Evolutionary conservation across 2,329 filamentous ascomycete species (phyloP).

Genomic region (Trichoderma endophyticum): DNA sequence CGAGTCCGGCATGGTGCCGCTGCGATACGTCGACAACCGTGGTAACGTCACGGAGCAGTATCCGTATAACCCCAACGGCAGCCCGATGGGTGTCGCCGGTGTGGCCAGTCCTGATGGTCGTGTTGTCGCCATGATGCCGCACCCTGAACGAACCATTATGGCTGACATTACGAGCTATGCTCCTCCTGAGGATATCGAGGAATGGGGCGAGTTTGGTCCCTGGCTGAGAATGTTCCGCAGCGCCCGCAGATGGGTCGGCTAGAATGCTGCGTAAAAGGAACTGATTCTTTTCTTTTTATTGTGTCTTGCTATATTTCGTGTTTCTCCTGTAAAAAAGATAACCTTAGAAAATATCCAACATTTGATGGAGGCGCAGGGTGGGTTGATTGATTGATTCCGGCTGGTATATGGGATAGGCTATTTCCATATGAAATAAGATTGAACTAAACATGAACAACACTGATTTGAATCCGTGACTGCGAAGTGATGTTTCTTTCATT

Average conservation of each 20-base stretch:
- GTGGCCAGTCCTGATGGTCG: slow-evolving; percentile 74
- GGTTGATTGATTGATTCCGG: background rate
- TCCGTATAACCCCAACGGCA: slow-evolving; percentile 84
- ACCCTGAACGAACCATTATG: slow-evolving; percentile 86
- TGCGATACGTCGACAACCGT: slow-evolving; percentile 83
- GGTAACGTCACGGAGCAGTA: slow-evolving; percentile 74
- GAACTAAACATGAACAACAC: background rate
- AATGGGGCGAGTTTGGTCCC: slow-evolving; percentile 79
- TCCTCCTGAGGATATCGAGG: slow-evolving; percentile 53
- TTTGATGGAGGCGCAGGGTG: slow-evolving; percentile 9
- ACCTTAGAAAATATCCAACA: slow-evolving; percentile 13
- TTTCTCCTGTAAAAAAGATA: background rate
- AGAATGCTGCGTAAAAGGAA: slow-evolving; percentile 7
- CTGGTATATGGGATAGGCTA: background rate
- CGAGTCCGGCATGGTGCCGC: slow-evolving; percentile 65
- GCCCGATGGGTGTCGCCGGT: slow-evolving; percentile 75
- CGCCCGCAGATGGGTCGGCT: slow-evolving; percentile 82
- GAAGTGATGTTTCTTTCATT: background rate
- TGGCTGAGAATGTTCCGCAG: slow-evolving; percentile 87
- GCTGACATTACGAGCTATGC: slow-evolving; percentile 74
- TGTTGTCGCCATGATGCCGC: slow-evolving; percentile 87
- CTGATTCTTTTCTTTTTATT: background rate
- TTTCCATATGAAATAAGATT: slow-evolving; percentile 4
- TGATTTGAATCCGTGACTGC: background rate
- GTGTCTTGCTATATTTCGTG: background rate